phyloP scores from a whole-genome alignment of 371 early-diverging fungal species.

The Cladochytrium tenue region DNA sequence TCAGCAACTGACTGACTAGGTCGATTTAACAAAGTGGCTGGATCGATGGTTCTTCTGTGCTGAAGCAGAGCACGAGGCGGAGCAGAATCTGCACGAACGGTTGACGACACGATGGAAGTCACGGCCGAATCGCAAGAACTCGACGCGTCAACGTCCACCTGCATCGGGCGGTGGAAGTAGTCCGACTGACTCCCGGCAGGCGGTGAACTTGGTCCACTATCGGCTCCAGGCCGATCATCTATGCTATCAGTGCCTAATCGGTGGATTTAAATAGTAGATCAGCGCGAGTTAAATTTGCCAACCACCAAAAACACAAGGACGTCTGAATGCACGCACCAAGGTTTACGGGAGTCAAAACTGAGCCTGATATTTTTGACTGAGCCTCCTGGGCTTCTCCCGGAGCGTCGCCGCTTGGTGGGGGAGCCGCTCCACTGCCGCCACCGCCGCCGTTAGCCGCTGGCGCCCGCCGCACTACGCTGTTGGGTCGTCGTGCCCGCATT shows the following conservation, averaged over 20 bases:
- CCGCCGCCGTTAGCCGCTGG: too few relatives aligned
- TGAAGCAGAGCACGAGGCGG: neutral
- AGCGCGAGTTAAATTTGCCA: neutral
- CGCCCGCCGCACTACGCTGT: too few relatives aligned
- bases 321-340: neutral
- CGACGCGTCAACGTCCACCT: neutral
- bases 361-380: neutral
- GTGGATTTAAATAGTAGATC: neutral
- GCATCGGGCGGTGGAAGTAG: neutral
- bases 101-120: neutral
- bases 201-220: neutral
- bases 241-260: neutral
- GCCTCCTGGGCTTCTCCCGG: too few relatives aligned
- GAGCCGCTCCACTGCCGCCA: too few relatives aligned
- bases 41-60: neutral
- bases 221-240: too few relatives aligned
- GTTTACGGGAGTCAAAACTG: neutral
- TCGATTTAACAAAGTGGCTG: neutral
- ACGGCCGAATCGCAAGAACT: neutral
- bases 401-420: too few relatives aligned
- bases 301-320: too few relatives aligned
- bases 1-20: neutral
- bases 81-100: neutral
- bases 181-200: too few relatives aligned
- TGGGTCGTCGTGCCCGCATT: neutral